Percentiles rank a stretch among this genome's conserved stretches.
Conservation (phyloP, 2,329 filamentous ascomycete species). For the Microcyclospora pomicola region DNA sequence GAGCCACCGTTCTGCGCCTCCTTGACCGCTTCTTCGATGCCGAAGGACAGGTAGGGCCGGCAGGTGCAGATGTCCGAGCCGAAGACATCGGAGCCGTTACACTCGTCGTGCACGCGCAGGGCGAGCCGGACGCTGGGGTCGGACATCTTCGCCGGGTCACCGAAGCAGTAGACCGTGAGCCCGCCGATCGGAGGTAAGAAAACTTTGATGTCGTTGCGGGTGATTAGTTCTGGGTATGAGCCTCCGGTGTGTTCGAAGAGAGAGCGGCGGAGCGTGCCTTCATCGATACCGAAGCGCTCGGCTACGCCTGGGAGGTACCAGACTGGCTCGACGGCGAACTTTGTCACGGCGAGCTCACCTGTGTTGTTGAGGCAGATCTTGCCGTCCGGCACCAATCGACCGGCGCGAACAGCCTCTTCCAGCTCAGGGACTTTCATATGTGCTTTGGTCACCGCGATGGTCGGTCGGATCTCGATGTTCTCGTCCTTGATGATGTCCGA, state of each 20-base stretch:
- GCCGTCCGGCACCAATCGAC: slow-evolving; percentile 65
- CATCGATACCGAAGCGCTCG: slow-evolving; percentile 88
- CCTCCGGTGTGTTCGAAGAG: slow-evolving; percentile 93
- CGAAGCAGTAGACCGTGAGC: slow-evolving; percentile 92
- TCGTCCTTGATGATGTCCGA: slow-evolving; percentile 65
- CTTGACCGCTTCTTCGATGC: slow-evolving; percentile 93
- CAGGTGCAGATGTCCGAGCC: slow-evolving; percentile 97
- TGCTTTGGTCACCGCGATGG: slow-evolving; percentile 74
- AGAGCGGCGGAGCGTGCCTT: slow-evolving; percentile 70
- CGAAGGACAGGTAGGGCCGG: slow-evolving; percentile 87
- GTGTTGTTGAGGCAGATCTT: slow-evolving; percentile 77
- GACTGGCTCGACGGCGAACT: slow-evolving; percentile 90
- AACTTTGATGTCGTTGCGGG: slow-evolving; percentile 82
- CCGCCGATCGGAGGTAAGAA: slow-evolving; percentile 94
- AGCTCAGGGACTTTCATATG: slow-evolving; percentile 97
- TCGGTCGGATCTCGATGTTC: slow-evolving; percentile 73
- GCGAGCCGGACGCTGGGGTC: slow-evolving; percentile 70
- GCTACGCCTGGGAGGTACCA: slow-evolving; percentile 50
- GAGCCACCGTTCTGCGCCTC: slow-evolving; percentile 89
- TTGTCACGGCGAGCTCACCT: slow-evolving; percentile 86
- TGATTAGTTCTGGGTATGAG: slow-evolving; percentile 93
- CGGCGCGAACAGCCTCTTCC: slow-evolving; percentile 69
- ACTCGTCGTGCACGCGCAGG: slow-evolving; percentile 74
- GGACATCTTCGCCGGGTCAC: slow-evolving; percentile 85
- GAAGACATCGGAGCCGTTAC: slow-evolving; percentile 95